Evolutionary conservation across 2,329 filamentous ascomycete genomes (phyloP), one percentile per base, ranked within the genome.

Genomic region (Beauveria asiatica): DNA sequence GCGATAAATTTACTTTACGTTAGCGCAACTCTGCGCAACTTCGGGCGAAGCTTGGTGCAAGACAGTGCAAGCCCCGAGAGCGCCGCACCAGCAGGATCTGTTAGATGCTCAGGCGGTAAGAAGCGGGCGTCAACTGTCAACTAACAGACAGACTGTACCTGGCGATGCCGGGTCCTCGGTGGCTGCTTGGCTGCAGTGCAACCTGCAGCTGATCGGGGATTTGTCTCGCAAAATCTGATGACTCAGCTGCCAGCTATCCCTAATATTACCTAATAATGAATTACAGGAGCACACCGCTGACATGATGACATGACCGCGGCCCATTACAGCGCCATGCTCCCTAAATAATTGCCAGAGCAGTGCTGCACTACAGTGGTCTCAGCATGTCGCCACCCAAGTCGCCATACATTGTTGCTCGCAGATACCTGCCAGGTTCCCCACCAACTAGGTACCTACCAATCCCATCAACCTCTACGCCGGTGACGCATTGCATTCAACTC

Each of bases 401-500:
- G 33, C 33, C 33, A 37, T 37, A 16, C 33, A 16, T 37, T 37
- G 33, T 37, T 5, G 13, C 33, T 37, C 33, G 33, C 33, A 37
- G 4, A 37, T 13, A 37, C 33, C 11, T 37, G 33, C 13, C 33
- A 37, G 33, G 30, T 46, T 30, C 42, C 16, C 39, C 54, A 41
- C 54, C 54, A 48, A 39, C 21, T 19, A 56, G 23, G 23, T 23
- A 23, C 23, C 23, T 23, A 23, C 21, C 21, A 16, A 56, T 57
- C 27, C 42, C 55, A 21, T 49, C 45, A 50, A 41, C 46, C 16
- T 49, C 33, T 23, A 19, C 55, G 55, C 55, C 45, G 45, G 55
- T 57, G 55, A 57, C 55, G 55, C 55, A 57, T 57, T 57, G 21
- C 45, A 49, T 57, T 30, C 37, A 33, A 27, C n/a, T 57, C 54